Conservation (phyloP, 805 yeast genomes). For the Blastobotrys peoriensis region DNA sequence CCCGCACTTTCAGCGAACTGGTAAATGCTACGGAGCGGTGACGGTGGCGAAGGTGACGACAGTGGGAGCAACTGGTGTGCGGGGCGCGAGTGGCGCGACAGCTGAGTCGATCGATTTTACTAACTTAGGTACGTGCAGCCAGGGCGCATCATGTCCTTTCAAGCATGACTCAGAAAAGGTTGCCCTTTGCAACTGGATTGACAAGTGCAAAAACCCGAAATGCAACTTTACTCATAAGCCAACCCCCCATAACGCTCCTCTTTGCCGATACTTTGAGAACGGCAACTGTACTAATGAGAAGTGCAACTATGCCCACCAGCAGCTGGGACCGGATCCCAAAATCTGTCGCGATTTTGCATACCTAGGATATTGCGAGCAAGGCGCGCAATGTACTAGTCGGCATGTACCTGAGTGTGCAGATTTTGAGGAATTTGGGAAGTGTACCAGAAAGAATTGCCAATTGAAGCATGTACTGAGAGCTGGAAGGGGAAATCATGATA, state of each 20-base stretch:
- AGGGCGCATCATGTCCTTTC: conserved; percentile 47
- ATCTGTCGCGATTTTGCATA: conserved; percentile 64
- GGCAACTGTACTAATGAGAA: conserved; percentile 43
- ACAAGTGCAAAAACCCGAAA: conserved; percentile 40
- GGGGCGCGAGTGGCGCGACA: no score
- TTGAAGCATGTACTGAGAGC: conserved; percentile 42
- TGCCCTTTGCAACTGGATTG: conserved; percentile 49
- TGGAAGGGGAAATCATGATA: conserved; percentile 7
- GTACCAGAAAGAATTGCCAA: conserved; percentile 49
- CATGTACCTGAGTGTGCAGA: conserved; percentile 70
- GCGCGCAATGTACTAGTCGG: conserved; percentile 47
- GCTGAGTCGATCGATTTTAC: no score
- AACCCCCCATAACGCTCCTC: conserved; percentile 53
- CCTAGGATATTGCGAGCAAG: conserved; percentile 63
- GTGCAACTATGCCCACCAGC: conserved; percentile 49
- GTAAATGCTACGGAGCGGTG: no score
- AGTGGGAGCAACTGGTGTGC: no score
- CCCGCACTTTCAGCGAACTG: conserved; percentile 26
- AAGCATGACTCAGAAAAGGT: conserved; percentile 46
- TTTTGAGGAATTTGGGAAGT: conserved; percentile 51
- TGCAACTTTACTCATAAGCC: conserved; percentile 56
- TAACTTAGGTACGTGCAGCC: conserved; percentile 53
- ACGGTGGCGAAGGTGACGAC: no score
- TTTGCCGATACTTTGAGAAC: conserved; percentile 47
- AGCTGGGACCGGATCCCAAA: conserved; percentile 36